phyloP scores from a whole-genome alignment of 257 asterid species.

The Gynochthodes officinalis region DNA sequence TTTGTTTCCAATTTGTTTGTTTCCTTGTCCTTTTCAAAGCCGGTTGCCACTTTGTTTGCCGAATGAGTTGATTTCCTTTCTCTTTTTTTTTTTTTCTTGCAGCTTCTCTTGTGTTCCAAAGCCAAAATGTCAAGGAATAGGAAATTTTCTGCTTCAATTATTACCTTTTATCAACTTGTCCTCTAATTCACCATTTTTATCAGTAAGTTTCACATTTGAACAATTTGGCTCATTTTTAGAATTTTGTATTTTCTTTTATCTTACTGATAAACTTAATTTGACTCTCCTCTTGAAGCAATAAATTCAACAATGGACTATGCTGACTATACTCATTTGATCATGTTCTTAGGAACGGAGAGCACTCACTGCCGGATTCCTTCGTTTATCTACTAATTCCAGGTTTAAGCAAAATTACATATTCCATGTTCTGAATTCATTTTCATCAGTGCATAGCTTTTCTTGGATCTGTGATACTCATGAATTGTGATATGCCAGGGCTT shows the following conservation, averaged over 20 bases:
- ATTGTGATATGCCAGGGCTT: slow-evolving; percentile 52
- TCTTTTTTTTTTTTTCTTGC: too few species aligned
- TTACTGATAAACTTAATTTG: not conserved
- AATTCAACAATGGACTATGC: not conserved
- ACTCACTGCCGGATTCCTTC: slow-evolving; percentile 69
- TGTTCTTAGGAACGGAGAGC: slow-evolving; percentile 71
- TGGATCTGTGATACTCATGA: slow-evolving; percentile 14
- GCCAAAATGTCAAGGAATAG: too few species aligned
- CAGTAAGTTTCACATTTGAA: too few species aligned
- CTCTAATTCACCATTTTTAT: too few species aligned
- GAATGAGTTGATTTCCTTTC: too few species aligned
- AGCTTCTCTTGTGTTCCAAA: too few species aligned
- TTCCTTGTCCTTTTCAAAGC: too few species aligned
- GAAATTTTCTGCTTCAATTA: too few species aligned
- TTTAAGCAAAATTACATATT: slow-evolving; percentile 16
- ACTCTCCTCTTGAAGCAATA: not conserved
- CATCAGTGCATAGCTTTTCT: not conserved
- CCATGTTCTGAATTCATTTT: slow-evolving; percentile 15
- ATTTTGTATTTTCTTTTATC: not conserved
- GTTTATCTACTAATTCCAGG: slow-evolving; percentile 97
- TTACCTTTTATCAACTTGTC: too few species aligned
- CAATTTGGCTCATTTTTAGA: not conserved
- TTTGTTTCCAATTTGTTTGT: too few species aligned
- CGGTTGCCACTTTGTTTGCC: too few species aligned
- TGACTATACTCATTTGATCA: slow-evolving; percentile 5